These are phyloP conservation scores for Huntiella savannae DNA, from an alignment of 2,329 filamentous ascomycete genomes.

Conservation along the genomic window DNA sequence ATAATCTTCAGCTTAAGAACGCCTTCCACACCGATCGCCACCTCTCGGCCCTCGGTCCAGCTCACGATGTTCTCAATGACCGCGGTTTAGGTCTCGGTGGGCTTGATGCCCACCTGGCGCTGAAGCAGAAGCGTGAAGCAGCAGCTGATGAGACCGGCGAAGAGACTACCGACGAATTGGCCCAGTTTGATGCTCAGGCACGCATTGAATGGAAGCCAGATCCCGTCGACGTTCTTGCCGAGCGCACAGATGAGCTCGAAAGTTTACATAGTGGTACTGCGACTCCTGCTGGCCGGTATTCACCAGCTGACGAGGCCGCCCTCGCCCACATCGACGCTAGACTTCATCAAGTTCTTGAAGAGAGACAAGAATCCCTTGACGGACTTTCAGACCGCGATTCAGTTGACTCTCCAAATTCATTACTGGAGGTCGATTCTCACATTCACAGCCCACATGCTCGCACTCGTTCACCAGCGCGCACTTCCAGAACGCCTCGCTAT, in stretches of 20 bases:
- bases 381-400: constrained; percentile 23
- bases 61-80: constrained; percentile 35
- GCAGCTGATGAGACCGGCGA: constrained; percentile 18
- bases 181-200: constrained; percentile 75
- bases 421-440: constrained; percentile 23
- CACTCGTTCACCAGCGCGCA: constrained; percentile 27
- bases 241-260: constrained; percentile 5
- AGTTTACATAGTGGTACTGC: constrained; percentile 15
- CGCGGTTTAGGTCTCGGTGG: constrained; percentile 32
- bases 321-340: constrained; percentile 73
- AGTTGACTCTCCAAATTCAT: constrained; percentile 13
- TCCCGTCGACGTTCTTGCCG: constrained; percentile 23
- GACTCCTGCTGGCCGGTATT: constrained; percentile 15
- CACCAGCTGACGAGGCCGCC: constrained; percentile 32
- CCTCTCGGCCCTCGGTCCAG: constrained; percentile 28
- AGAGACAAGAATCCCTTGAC: constrained; percentile 26
- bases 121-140: constrained; percentile 62
- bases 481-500: constrained; percentile 39
- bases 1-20: constrained; percentile 46
- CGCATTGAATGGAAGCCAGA: constrained; percentile 73
- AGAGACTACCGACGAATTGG: constrained; percentile 63
- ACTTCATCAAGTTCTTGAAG: constrained; percentile 59
- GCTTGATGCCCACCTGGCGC: constrained; percentile 77
- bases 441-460: constrained; percentile 24
- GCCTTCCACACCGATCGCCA: constrained; percentile 47